Base-by-base conservation (phyloP, 192 early-diverging fungal genomes). In the Spizellomyces sp. region DNA sequence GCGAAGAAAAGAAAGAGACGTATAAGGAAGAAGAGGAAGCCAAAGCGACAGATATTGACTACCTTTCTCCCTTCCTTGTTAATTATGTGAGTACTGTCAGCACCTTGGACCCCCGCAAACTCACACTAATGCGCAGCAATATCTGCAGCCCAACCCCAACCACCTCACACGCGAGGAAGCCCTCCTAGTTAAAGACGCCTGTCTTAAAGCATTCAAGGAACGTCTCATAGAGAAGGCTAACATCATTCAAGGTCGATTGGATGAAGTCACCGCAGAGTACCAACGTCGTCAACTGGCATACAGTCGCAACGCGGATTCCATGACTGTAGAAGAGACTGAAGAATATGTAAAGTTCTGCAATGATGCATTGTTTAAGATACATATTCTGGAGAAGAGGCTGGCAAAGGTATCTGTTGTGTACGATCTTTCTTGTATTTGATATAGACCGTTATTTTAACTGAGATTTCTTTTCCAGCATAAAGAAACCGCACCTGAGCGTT, bases 301-400 rank as follows among this genome's bases (percentile, higher is more conserved):
- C 67, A 78, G 79, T 14, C 71, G 81, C 14, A 87, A 85, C 71
- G 83, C 86, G 0, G 86, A 87, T 57, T 80, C 80, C 8, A 83
- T 87, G 82, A 82, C 80, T 0, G 80, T 77, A 8, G 84, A 87
- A 61, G 86, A 87, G 74, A 87, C 86, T 5, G 86, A 87, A 22
- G 80, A 80, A 58, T 87, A 85, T 60, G 82, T 87, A 5, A 68
- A 67, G 70, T 87, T 80, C 68, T 85, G 84, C 66, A 84, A 86
- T 62, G 86, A 85, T 42, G 83, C 86, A 45, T 66, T 87, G 48
- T 87, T 87, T 73, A 82, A 75, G 60, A 87, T 85, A 9, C 83
- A 85, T 45, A 84, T 87, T 55, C 70, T 87, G 54, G 86, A 87
- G 68, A 87, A 87, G 71, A 54, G 86, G n/a, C 55, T 84, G 46